Evolutionary conservation across 1,284 basidiomycete species (phyloP), one percentile per base, ranked within the genome.

Genomic region (Ganoderma sinense): DNA sequence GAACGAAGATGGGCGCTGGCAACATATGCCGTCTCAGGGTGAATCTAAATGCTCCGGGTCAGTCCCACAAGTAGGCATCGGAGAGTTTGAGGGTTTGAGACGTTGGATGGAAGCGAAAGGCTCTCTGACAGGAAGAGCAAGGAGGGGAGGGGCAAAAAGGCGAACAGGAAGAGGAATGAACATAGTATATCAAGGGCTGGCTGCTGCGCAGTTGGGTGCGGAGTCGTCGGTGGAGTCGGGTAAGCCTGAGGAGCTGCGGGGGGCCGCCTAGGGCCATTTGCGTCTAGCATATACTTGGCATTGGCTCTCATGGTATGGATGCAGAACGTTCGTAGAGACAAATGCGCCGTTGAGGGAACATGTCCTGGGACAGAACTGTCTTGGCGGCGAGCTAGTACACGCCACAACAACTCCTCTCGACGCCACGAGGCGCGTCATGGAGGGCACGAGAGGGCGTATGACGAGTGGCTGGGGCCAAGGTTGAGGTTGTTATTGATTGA

Each of bases 191-290:
- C 29, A 56, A 16, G 16, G 53, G 53, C 53, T 29, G 53, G 53
- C 5, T 33, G 53, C 53, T 56, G 53, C 53, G 53, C 53, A 56
- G 53, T 33, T 56, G 53, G 53, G 53, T 56, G 51, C 26, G 11
- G 29, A 33, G 29, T 29, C 31, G 3, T 31, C 18, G 31, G 29
- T 56, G 53, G 53, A 31, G 53, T 56, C 53, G 31, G 51, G 29
- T 33, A 56, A 56, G 53, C 3, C 29, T 31, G 53, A 55, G 26
- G 53, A 13, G 31, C 53, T 56, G 53, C 29, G 53, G 53, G 53
- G 29, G 4, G 26, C 53, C 29, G 53, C 29, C 29, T 7, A 33
- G 53, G 53, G 4, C 20, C 53, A 26, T 56, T 6, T 13, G 53
- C 14, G 53, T 18, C 29, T 16, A 18, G 53, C 29, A 16, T 56